phyloP scores from a whole-genome alignment of 192 early-diverging fungal genomes.

The Coemansia sp. region DNA sequence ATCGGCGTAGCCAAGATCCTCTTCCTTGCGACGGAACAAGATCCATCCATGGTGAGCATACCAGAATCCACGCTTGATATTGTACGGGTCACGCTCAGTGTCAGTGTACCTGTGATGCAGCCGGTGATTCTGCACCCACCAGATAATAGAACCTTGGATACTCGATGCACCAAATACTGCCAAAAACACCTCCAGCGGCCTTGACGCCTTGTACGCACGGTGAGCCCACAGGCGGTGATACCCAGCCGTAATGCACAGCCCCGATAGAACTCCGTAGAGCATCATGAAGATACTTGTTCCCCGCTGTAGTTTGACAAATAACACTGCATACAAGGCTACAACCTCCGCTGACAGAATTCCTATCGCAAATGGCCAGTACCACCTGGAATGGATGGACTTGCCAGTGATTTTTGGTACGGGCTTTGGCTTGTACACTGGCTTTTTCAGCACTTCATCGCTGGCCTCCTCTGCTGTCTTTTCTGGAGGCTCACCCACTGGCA shows the following conservation, averaged over 20 bases:
- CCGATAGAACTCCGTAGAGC: slow-evolving; percentile 32
- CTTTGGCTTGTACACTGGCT: slow-evolving; percentile 46
- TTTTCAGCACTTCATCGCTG: slow-evolving; percentile 24
- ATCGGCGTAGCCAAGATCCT: slow-evolving; percentile 75
- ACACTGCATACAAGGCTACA: slow-evolving; percentile 73
- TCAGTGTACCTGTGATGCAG: slow-evolving; percentile 91
- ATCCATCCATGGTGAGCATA: slow-evolving; percentile 88
- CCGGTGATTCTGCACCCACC: slow-evolving; percentile 88
- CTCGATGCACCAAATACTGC: slow-evolving; percentile 67
- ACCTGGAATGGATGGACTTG: slow-evolving; percentile 44
- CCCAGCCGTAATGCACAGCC: slow-evolving; percentile 60
- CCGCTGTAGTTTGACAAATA: slow-evolving; percentile 75
- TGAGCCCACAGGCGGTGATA: slow-evolving; percentile 88
- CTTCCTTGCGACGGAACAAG: slow-evolving; percentile 72
- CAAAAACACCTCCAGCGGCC: slow-evolving; percentile 62
- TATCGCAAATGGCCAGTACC: slow-evolving; percentile 56
- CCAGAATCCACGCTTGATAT: slow-evolving; percentile 75
- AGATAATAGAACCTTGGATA: slow-evolving; percentile 80
- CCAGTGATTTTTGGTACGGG: slow-evolving; percentile 35
- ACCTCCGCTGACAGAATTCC: slow-evolving; percentile 61
- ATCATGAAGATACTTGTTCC: slow-evolving; percentile 53
- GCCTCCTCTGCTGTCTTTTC: slow-evolving; percentile 35
- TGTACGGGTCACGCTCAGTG: slow-evolving; percentile 80
- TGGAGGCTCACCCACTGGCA: slow-evolving; percentile 43
- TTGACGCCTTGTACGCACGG: slow-evolving; percentile 69